Percentiles rank a stretch among this genome's conserved stretches.
Conservation (phyloP, 805 yeast species). For the Kodamaea hsintzibuensis region DNA sequence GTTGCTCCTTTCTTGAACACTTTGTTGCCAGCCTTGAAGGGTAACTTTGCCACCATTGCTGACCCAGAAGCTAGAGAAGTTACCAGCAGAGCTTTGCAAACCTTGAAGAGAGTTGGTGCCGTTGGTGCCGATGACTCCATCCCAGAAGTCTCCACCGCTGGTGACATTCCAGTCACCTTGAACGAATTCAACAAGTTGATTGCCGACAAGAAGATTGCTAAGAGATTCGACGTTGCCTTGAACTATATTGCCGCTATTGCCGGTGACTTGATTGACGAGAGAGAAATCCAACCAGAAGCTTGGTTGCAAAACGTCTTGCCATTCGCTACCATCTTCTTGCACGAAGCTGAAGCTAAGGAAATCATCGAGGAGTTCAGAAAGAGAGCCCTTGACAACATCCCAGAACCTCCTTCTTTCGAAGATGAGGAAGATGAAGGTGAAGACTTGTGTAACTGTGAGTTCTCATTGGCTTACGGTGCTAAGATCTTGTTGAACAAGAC, state of each 20-base stretch:
- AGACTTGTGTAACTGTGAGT: conserved; percentile 99
- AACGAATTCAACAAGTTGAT: conserved; percentile 76
- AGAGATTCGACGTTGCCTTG: conserved; percentile 77
- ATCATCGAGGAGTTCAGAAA: conserved; percentile 92
- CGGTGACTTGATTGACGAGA: conserved; percentile 98
- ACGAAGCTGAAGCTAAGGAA: conserved; percentile 87
- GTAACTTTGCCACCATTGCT: conserved; percentile 94
- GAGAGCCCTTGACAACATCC: conserved; percentile 97
- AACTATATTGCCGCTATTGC: conserved; percentile 92
- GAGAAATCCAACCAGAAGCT: conserved; percentile 83
- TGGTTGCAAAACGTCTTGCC: conserved; percentile 91
- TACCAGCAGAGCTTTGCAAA: conserved; percentile 93
- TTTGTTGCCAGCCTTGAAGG: conserved; percentile 93
- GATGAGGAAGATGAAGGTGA: conserved; percentile 99
- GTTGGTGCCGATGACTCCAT: conserved; percentile 84
- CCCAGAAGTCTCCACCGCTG: conserved; percentile 98
- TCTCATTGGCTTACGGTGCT: conserved; percentile 99
- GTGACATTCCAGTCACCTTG: conserved; percentile 89
- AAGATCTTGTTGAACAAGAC: conserved; percentile 99
- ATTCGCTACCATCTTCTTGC: conserved; percentile 94
- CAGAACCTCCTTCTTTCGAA: conserved; percentile 92
- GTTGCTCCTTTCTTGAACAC: conserved; percentile 98
- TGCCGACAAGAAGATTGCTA: conserved; percentile 62
- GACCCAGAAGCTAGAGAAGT: conserved; percentile 99
- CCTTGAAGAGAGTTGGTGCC: conserved; percentile 98